These are phyloP conservation scores for Ophiosphaerella herpotricha DNA, from an alignment of 2,329 filamentous ascomycete species.

Conservation along the genomic window DNA sequence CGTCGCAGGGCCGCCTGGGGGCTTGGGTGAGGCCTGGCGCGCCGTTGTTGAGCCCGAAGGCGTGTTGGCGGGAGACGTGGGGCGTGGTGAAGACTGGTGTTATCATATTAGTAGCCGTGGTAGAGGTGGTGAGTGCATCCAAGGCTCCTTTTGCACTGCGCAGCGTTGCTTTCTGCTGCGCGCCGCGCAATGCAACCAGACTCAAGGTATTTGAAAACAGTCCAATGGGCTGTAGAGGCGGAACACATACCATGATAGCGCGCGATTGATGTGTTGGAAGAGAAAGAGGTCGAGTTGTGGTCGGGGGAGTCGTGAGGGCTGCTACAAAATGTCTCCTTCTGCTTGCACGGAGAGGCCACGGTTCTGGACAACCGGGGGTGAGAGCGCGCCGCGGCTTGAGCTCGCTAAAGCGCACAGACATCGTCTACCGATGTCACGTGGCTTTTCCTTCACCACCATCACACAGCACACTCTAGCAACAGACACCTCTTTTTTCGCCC, in stretches of 20 bases:
- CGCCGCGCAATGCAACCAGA: background rate
- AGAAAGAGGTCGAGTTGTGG: slow-evolving; percentile 5
- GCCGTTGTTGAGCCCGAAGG: slow-evolving; percentile 70
- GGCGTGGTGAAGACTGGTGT: slow-evolving; percentile 29
- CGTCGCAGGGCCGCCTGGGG: slow-evolving; percentile 91
- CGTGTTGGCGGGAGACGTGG: slow-evolving; percentile 45
- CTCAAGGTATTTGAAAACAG: no score
- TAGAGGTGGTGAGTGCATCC: background rate
- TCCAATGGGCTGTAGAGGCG: slow-evolving; percentile 5
- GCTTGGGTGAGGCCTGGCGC: slow-evolving; percentile 83
- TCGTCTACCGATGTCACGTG: slow-evolving; percentile 13
- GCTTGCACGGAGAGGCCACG: slow-evolving; percentile 31
- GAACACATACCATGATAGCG: slow-evolving; percentile 25
- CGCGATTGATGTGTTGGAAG: slow-evolving; percentile 5
- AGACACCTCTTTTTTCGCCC: background rate
- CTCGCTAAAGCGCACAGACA: slow-evolving; percentile 13
- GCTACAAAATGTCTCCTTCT: slow-evolving; percentile 15
- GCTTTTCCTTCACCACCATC: slow-evolving; percentile 4
- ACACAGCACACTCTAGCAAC: background rate
- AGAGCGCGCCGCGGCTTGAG: slow-evolving; percentile 24
- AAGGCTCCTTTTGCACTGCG: no score
- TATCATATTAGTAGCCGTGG: background rate
- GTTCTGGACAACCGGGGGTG: slow-evolving; percentile 36
- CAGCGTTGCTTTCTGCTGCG: no score
- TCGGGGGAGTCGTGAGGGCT: slow-evolving; percentile 14